Base-by-base conservation (phyloP, 257 asterid species). In the Nemophila menziesii region DNA sequence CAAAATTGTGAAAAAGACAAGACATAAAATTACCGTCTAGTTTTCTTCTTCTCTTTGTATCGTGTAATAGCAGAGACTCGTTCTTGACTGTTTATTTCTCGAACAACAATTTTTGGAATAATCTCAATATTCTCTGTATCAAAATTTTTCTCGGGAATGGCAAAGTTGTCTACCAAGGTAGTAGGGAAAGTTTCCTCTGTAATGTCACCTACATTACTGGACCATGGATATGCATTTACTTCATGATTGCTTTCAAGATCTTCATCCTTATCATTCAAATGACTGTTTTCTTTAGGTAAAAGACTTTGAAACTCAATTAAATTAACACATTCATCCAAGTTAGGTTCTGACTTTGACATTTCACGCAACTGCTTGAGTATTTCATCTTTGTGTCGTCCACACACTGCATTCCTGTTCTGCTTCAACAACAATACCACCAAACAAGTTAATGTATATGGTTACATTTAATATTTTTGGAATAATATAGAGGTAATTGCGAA, bases 11-110 rank as follows among this genome's bases (percentile, higher is more conserved):
- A 29, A 29, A 10, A 29, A 29, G 36, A 29, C 12, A 29, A 29
- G 36, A 13, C 36, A 29, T 0, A 23, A 39, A 11, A 22, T 52
- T 14, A 19, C 99, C 94, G 82, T 69, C 99, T 65, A 36, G 76
- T 85, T 71, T 81, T 90, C 83, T 63, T 85, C 51, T 90, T 85
- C 64, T 85, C 92, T 70, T 79, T 85, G 69, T 90, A 89, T 22
- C 98, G 80, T 2, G 94, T 66, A 51, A 89, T 54, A 1, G 94
- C 98, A 33, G 73, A 62, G 51, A 72, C 96, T 57, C 98, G 68
- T 56, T 89, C 93, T 33, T 70, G 93, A 71, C 64, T 76, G 74
- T 79, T 81, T 55, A 78, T 23, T 33, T 89, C 92, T 11, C 86
- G 89, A 21, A 7, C 36, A 2, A 59, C 72, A 21, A 56, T 44